Base-by-base conservation (phyloP, 2,329 filamentous ascomycete genomes). In the Aspergillus brunneoviolaceus region DNA sequence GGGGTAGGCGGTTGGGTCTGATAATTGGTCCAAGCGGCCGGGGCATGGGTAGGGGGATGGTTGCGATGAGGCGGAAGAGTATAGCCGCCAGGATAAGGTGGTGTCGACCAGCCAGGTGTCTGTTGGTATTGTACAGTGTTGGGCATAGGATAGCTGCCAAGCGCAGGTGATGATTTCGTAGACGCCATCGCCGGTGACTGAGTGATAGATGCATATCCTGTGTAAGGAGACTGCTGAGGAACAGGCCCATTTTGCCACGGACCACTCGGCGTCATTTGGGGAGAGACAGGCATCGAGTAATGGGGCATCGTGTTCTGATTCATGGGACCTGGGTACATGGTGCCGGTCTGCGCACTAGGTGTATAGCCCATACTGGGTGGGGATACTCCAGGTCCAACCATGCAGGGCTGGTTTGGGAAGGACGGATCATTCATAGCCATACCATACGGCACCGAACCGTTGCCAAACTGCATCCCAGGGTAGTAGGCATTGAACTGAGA, bases 401-500 rank as follows among this genome's bases (percentile, higher is more conserved):
- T 70, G 58, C 74, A 77, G 58, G 72, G 71, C 51, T 74, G 74
- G 29, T 63, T 65, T 12, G 68, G 50, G 51, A 70, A 69, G 9
- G 72, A 67, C 19, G 66, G 65, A 59, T 78, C 74, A 51, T 69
- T 67, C 59, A 72, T 65, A 57, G 66, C 53, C 49, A 65, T 61
- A 60, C 70, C 70, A 63, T 73, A 74, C 42, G 72, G 67, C 45
- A 68, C 56, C 50, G 72, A 60, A 16, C 72, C 68, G 57, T 70
- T 71, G 57, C 67, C 59, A 63, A 77, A 79, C 45, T 71, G 71
- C 67, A 76, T 70, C 4, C 77, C 74, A 14, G 75, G 74, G 62
- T 81, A 82, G 60, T 79, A 81, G 23, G 76, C 74, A 61, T 79
- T 80, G 68, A 79, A 82, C 59, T 81, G 79, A 72, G 75, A 87